Evolutionary conservation across 768 basidiomycete genomes (phyloP).

Genomic region (Leccinum olivaceopallidum): DNA sequence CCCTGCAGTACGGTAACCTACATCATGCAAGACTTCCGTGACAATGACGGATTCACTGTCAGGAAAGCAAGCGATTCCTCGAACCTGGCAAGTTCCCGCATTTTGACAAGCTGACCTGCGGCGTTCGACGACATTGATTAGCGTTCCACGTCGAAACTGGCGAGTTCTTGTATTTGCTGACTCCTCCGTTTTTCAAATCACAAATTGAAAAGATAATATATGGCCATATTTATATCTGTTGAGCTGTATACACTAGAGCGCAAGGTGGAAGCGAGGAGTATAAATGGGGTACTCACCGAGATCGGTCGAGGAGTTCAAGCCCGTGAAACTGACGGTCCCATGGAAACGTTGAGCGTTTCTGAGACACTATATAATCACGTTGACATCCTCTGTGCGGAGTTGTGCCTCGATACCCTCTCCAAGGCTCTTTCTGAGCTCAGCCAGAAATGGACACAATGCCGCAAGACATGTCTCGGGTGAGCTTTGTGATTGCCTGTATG

Average conservation of each 20-base stretch:
- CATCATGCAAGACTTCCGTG: no score
- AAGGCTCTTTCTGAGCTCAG: constrained; percentile 89
- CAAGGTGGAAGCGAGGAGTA: not conserved
- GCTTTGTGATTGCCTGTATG: constrained; percentile 94
- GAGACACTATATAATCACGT: constrained; percentile 81
- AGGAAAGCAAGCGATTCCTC: no score
- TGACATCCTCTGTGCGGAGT: constrained; percentile 87
- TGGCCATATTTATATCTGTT: no score
- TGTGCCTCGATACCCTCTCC: constrained; percentile 88
- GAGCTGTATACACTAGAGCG: not conserved
- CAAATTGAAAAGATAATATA: no score
- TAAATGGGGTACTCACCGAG: constrained; percentile 50
- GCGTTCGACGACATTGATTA: no score
- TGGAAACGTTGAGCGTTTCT: constrained; percentile 96
- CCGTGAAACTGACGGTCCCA: constrained; percentile 97
- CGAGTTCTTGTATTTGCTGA: no score
- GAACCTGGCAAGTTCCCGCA: no score
- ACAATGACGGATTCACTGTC: no score
- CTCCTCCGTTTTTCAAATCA: no score
- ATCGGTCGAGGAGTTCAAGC: constrained; percentile 91
- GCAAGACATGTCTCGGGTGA: constrained; percentile 88
- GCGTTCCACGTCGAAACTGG: no score
- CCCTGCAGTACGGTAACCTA: no score
- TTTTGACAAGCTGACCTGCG: no score
- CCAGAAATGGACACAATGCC: constrained; percentile 99